Evolutionary conservation across 108 stramenopile species (phyloP), one percentile per base, ranked within the genome.

Genomic region (Cyclostephanos tholiformis): DNA sequence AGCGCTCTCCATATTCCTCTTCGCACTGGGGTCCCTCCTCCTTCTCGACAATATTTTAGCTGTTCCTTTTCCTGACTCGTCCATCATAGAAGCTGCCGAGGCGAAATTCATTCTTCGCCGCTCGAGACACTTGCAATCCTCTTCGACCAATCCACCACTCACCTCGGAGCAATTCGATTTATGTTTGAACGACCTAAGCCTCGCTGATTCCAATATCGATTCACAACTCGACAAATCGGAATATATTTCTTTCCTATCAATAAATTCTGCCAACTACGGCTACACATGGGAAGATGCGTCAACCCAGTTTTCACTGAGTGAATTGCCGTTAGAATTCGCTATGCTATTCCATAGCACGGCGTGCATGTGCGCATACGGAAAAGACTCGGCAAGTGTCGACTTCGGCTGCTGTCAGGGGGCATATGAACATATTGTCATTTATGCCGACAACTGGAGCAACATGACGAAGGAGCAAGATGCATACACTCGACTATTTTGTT

Each of bases 271-370:
- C 29, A 7, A 7, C 2, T 52, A 75, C 30, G 74, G 65, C 25
- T 67, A 59, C n/a, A 12, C 38, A 6, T 52, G 51, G 29, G 61
- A 43, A 13, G 50, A 57, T 46, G 32, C 67, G 5, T 50, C 43
- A 6, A 50, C 50, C 27, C 66, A 67, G 41, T 48, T 41, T n/a
- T 20, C 59, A 41, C 32, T 69, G 48, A 10, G 25, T 50, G 14
- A 29, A n/a, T 35, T 75, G 46, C 74, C 74, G 39, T 51, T 66
- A 25, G 32, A 75, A n/a, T 75, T 66, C 36, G 32, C 65, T 14
- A 56, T 75, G 65, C 39, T 66, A 27, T 75, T 75, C 48, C 65
- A 75, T 41, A 55, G 64, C 23, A 65, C 64, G 39, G 74, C 74
- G 23, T 75, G 74, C 41, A n/a, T 59, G 26, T 75, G 74, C 49